These are phyloP conservation scores for Zelonia costaricensis DNA, from an alignment of 208 protist species.

Conservation along the genomic window DNA sequence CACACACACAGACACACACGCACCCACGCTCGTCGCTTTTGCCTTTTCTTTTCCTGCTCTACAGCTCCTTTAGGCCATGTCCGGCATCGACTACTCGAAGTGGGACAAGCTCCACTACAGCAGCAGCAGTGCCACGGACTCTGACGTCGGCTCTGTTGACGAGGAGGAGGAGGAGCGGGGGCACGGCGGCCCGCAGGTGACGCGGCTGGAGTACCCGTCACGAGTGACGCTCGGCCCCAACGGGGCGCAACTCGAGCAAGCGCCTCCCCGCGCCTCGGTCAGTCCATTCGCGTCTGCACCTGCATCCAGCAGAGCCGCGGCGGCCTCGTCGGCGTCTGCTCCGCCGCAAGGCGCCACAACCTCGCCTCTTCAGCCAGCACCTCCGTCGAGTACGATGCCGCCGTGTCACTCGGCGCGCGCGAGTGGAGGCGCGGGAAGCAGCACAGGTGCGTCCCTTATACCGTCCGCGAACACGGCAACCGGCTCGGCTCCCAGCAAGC, in stretches of 20 bases:
- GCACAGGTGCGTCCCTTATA: too few species aligned
- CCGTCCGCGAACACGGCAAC: too few species aligned
- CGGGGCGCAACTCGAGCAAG: slow-evolving; percentile 44
- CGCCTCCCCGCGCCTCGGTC: slow-evolving; percentile 32
- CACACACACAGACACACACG: not conserved
- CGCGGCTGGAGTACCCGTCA: slow-evolving; percentile 64
- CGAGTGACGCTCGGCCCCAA: slow-evolving; percentile 61
- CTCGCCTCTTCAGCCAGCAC: not conserved
- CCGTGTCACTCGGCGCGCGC: too few species aligned
- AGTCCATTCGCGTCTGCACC: slow-evolving; percentile 40
- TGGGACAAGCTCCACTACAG: slow-evolving; percentile 70
- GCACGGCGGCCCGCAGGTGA: slow-evolving; percentile 31
- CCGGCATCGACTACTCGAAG: slow-evolving; percentile 85
- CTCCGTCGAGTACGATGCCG: not conserved
- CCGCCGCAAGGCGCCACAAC: too few species aligned
- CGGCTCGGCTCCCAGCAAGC: too few species aligned
- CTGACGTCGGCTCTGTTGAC: not conserved
- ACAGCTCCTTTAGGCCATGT: slow-evolving; percentile 1
- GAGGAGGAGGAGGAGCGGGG: not conserved
- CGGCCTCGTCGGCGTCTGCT: too few species aligned
- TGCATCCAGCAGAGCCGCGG: too few species aligned
- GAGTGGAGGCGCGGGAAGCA: too few species aligned
- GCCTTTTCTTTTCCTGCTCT: not conserved
- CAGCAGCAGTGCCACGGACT: slow-evolving; percentile 7
- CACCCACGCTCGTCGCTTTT: not conserved